phyloP scores from a whole-genome alignment of 2,329 filamentous ascomycete genomes.

The Talaromyces sp. region DNA sequence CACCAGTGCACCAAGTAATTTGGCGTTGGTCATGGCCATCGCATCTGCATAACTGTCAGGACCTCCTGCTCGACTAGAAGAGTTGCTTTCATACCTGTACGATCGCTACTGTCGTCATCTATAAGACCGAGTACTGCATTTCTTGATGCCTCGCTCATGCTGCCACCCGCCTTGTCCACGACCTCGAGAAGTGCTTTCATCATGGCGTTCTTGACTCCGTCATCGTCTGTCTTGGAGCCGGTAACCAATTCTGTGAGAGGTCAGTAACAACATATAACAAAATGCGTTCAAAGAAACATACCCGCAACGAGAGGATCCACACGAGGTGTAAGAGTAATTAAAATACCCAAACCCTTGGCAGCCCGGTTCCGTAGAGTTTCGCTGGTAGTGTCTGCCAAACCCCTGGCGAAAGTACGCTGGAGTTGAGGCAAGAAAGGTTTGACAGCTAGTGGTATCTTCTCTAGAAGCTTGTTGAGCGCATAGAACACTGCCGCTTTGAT shows the following conservation, averaged over 20 bases:
- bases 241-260: conserved; percentile 72
- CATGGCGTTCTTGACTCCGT: conserved; percentile 92
- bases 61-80: neutral
- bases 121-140: conserved; percentile 84
- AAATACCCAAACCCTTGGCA: conserved; percentile 86
- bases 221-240: conserved; percentile 86
- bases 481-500: conserved; percentile 92
- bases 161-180: conserved; percentile 86
- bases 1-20: conserved; percentile 82
- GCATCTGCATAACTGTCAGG: conserved; percentile 45
- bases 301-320: conserved; percentile 85
- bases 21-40: conserved; percentile 87
- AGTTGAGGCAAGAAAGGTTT: conserved; percentile 97
- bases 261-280: conserved; percentile 12
- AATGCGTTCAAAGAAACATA: conserved; percentile 26
- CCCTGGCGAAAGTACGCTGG: conserved; percentile 95
- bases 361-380: conserved; percentile 83
- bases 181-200: conserved; percentile 95
- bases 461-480: conserved; percentile 89
- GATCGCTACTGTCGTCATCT: conserved; percentile 75
- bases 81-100: conserved; percentile 56
- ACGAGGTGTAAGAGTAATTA: conserved; percentile 93
- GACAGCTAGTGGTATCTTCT: conserved; percentile 92
- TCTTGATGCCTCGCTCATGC: conserved; percentile 90
- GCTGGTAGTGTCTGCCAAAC: conserved; percentile 87